These are phyloP conservation scores for Cryptococcus amylolentus DNA, from an alignment of 1,284 basidiomycete genomes.

Conservation along the genomic window DNA sequence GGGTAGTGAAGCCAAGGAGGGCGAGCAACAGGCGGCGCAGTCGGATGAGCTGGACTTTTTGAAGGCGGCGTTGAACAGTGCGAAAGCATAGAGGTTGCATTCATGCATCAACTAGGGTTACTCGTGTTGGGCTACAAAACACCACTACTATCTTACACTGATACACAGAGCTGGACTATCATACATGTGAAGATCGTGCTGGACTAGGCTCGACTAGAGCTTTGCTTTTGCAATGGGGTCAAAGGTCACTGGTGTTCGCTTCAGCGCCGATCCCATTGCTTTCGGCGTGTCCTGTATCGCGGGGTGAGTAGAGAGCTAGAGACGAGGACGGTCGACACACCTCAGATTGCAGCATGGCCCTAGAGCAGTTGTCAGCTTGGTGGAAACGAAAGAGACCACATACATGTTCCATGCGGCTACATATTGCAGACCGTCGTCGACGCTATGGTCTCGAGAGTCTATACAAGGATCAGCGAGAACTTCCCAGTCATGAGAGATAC, in stretches of 20 bases:
- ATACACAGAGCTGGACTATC: neutral
- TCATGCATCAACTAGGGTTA: neutral
- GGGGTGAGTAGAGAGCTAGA: slow-evolving; percentile 2
- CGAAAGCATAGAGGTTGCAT: slow-evolving; percentile 10
- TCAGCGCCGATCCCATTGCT: slow-evolving; percentile 51
- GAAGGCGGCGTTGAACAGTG: slow-evolving; percentile 10
- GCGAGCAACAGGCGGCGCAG: slow-evolving; percentile 14
- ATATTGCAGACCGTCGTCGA: slow-evolving; percentile 74
- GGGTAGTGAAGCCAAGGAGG: slow-evolving; percentile 9
- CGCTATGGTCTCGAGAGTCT: slow-evolving; percentile 70
- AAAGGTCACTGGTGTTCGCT: slow-evolving; percentile 29
- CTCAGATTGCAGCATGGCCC: slow-evolving; percentile 60
- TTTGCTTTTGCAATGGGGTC: neutral
- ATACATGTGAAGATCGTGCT: neutral
- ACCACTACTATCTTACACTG: too few relatives aligned
- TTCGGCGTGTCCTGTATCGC: slow-evolving; percentile 43
- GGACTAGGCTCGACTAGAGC: neutral
- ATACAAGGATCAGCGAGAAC: slow-evolving; percentile 4
- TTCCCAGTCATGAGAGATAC: slow-evolving; percentile 4
- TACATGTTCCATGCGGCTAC: slow-evolving; percentile 70
- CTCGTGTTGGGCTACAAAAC: neutral
- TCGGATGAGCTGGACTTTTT: slow-evolving; percentile 31
- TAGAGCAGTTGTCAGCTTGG: slow-evolving; percentile 6
- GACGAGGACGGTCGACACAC: slow-evolving; percentile 45
- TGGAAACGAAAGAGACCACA: slow-evolving; percentile 10